Evolutionary conservation across 768 basidiomycete species (phyloP), one percentile per base, ranked within the genome.

Genomic region (Leccinum fibrillosum): DNA sequence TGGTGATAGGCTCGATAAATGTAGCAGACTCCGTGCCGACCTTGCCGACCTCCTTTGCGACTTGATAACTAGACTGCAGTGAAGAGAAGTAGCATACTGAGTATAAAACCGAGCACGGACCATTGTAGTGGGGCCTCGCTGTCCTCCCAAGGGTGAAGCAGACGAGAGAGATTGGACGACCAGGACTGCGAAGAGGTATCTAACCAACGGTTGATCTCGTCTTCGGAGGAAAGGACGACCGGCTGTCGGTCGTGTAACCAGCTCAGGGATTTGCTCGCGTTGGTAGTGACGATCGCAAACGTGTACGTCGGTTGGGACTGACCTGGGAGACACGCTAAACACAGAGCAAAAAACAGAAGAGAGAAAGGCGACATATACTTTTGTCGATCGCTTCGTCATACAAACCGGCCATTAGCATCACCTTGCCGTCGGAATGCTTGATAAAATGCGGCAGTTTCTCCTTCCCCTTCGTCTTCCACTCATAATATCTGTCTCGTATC

Each of bases 191-290:
- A 79, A 2, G 82, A 83, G 2, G 89, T 88, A 72, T 95, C 89
- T 13, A 98, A 81, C 96, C 96, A 98, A 11, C 70, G 66, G 19
- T 78, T 70, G 26, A 94, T 75, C 1, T 89, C 86, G 3, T 81
- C 80, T 34, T 76, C 68, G 0, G 79, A 77, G 9, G 83, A 79
- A 5, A 98, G 81, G 50, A 98, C 86, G 47, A 94, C 91, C 7
- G 90, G 90, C 62, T 90, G 88, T 21, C 95, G 86, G 64, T 95
- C 90, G 68, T 97, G 96, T n/a, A 98, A 78, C 90, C 93, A 98
- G 6, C 75, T 74, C 49, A 94, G 78, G 6, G 86, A 82, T 55
- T 82, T 82, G 68, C 83, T 81, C 48, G 91, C 82, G 32, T 81
- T 70, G 2, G 93, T 94, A 1, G 96, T 99, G 49, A 98, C 86